A percentile compares a stretch with the other conserved stretches of the same genome.
phyloP scores from a whole-genome alignment of 129 eudicot genomes.

The Flaveria bidentis region DNA sequence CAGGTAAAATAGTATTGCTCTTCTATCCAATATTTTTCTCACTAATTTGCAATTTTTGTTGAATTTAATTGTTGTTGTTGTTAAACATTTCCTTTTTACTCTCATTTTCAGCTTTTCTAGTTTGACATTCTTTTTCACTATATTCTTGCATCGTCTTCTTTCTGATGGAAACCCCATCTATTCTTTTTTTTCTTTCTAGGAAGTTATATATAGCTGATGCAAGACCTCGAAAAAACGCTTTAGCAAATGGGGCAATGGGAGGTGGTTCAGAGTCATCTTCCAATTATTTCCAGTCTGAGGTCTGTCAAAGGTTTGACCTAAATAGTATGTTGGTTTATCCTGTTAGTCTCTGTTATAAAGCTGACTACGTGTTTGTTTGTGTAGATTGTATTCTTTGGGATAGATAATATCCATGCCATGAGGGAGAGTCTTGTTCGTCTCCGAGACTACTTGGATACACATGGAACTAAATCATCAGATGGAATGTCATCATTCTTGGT shows the following conservation, averaged over 20 bases:
- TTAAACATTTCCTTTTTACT: neutral
- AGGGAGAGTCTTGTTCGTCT: conserved; percentile 93
- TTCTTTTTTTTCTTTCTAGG: conserved; percentile 46
- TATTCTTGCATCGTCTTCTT: neutral
- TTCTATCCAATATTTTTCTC: conserved; percentile 3
- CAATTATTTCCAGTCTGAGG: conserved; percentile 95
- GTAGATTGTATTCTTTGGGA: conserved; percentile 96
- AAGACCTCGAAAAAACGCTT: conserved; percentile 94
- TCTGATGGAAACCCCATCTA: conserved; percentile 14
- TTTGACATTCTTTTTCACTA: neutral
- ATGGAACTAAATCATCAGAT: conserved; percentile 92
- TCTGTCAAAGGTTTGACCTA: conserved; percentile 48
- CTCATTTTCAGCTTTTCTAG: neutral
- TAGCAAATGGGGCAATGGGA: conserved; percentile 99
- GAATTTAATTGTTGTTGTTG: neutral
- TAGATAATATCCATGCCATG: conserved; percentile 98
- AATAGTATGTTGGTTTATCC: conserved; percentile 19
- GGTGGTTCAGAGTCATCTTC: conserved; percentile 99
- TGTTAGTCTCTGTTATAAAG: conserved; percentile 20
- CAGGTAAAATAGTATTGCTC: conserved; percentile 41
- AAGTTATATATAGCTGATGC: conserved; percentile 96
- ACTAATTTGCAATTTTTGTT: conserved; percentile 6
- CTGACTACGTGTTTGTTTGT: conserved; percentile 11
- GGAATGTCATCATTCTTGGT: conserved; percentile 93
- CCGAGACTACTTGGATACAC: conserved; percentile 93